Percentiles rank a stretch among this genome's conserved stretches.
Conservation (phyloP, 2,329 filamentous ascomycete species). For the Plenodomus lindquistii region DNA sequence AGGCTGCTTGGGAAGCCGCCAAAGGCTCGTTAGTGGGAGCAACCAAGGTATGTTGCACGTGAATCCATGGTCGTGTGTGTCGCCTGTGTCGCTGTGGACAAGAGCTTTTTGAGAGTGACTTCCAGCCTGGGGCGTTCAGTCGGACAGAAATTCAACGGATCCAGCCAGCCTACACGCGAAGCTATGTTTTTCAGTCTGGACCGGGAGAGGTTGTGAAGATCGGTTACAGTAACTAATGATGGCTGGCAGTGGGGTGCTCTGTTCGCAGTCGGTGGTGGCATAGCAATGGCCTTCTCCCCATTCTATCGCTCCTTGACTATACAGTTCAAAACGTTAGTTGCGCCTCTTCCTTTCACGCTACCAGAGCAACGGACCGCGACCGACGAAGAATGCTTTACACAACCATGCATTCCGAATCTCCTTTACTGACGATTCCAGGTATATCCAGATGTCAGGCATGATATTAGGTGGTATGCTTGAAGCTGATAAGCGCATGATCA, state of each 20-base stretch:
- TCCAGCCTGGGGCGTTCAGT: no score
- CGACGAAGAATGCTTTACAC: no score
- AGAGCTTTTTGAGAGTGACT: not conserved
- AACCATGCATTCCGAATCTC: no score
- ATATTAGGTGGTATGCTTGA: slow-evolving; percentile 77
- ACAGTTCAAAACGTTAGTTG: slow-evolving; percentile 41
- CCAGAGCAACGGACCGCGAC: no score
- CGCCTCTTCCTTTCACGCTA: not conserved
- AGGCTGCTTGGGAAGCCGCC: slow-evolving; percentile 72
- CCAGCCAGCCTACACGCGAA: no score
- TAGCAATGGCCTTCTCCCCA: slow-evolving; percentile 68
- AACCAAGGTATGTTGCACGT: slow-evolving; percentile 56
- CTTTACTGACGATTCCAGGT: slow-evolving; percentile 56
- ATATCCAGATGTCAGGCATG: slow-evolving; percentile 85
- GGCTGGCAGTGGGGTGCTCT: slow-evolving; percentile 66
- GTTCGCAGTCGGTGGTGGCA: slow-evolving; percentile 63
- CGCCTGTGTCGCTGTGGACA: not conserved
- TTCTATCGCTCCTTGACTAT: slow-evolving; percentile 64
- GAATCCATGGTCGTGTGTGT: not conserved
- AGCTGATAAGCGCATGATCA: slow-evolving; percentile 69
- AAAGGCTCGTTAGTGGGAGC: slow-evolving; percentile 69
- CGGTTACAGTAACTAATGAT: not conserved
- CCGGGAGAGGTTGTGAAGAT: no score
- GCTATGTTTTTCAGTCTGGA: no score
- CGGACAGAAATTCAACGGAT: no score